phyloP scores from a whole-genome alignment of 805 yeast species.

The Metschnikowia peoriensis region DNA sequence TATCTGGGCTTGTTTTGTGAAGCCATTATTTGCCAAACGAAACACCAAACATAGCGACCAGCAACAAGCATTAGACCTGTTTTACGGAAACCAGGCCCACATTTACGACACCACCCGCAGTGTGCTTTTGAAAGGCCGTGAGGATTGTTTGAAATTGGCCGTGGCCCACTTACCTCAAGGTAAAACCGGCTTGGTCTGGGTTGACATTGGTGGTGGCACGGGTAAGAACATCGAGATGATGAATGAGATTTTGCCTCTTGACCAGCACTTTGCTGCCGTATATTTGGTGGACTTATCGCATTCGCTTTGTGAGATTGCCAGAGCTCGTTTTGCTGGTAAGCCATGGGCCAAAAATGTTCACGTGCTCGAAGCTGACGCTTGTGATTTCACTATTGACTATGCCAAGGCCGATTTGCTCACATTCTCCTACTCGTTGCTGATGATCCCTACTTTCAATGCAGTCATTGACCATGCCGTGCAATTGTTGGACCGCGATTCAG shows the following conservation, averaged over 20 bases:
- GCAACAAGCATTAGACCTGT: constrained; percentile 63
- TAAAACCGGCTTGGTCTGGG: constrained; percentile 53
- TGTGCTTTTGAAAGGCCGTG: constrained; percentile 67
- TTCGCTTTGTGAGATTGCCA: constrained; percentile 72
- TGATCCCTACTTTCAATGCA: constrained; percentile 82
- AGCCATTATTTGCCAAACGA: constrained; percentile 46
- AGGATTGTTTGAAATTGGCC: constrained; percentile 58
- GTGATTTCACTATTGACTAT: constrained; percentile 54
- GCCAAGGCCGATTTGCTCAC: constrained; percentile 68
- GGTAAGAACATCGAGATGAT: constrained; percentile 79
- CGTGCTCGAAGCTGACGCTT: constrained; percentile 72
- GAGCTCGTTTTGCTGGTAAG: constrained; percentile 46
- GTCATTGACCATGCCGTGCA: constrained; percentile 66
- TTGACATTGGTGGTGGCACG: constrained; percentile 86
- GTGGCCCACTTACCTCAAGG: constrained; percentile 49
- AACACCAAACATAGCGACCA: constrained; percentile 25
- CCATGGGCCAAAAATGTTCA: constrained; percentile 54
- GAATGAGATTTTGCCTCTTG: constrained; percentile 52
- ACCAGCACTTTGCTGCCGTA: constrained; percentile 55
- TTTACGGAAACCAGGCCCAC: constrained; percentile 74
- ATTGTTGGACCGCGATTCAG: constrained; percentile 50
- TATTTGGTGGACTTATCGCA: constrained; percentile 77
- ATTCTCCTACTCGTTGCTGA: constrained; percentile 76
- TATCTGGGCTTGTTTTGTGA: constrained; percentile 55
- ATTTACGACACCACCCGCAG: constrained; percentile 73